Conservation (phyloP, 73 alveolate genomes). For the Paramecium sonneborni region DNA sequence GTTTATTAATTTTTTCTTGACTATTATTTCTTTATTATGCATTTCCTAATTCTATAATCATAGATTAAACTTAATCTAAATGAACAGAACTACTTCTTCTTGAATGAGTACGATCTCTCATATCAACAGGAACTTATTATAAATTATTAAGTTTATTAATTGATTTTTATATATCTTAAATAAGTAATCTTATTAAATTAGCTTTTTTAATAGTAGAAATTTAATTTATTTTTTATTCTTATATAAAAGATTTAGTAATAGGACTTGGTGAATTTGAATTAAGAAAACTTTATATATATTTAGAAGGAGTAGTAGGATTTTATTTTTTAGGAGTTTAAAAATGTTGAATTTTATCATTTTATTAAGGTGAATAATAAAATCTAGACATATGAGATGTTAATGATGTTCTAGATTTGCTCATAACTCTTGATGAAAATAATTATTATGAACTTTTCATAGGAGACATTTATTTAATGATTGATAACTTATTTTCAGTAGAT, state of each 20-base stretch:
- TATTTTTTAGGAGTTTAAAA: background rate
- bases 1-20: background rate
- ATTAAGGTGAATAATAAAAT: background rate
- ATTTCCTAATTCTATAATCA: background rate
- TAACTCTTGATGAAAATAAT: background rate
- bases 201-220: background rate
- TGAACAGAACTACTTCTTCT: slow-evolving; percentile 31
- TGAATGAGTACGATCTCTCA: slow-evolving; percentile 30
- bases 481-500: background rate
- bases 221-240: background rate
- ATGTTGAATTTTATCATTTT: background rate
- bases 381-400: background rate
- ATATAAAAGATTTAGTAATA: background rate
- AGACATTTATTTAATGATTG: background rate
- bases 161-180: background rate
- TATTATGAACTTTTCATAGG: background rate
- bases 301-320: background rate
- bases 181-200: background rate
- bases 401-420: background rate
- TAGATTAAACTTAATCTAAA: background rate
- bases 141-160: background rate
- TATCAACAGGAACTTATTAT: background rate
- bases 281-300: background rate
- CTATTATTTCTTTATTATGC: background rate
- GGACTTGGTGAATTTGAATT: background rate